Evolutionary conservation across 176 grass and related monocot species (phyloP), one percentile per base, ranked within the genome.

Genomic region (Dactylis glomerata): DNA sequence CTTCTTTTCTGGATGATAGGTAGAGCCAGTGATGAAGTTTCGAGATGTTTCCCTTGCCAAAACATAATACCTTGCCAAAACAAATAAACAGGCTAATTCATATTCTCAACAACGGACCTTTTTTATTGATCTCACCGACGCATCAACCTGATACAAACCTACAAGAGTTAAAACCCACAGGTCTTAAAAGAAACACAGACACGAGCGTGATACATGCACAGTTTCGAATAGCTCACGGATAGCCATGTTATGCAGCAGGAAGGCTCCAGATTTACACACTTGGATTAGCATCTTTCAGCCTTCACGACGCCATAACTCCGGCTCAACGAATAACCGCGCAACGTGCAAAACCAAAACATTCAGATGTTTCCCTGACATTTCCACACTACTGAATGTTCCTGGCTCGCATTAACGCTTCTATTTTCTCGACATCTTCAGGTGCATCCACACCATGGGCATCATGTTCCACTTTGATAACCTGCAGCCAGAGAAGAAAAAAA

Each of bases 391-490:
- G 79, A 23, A 98, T 98, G 72, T 92, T 95, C 84, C 87, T 94
- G 7, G 86, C 86, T 82, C 81, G 86, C 89, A 98, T 96, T 58
- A 94, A 46, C 58, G 86, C 64, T 94, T 99, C 96, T 40, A 99
- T 95, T 85, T 98, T 98, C 61, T 86, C 45, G 2, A 98, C 51
- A 5, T 98, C 96, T 38, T 95, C 96, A 26, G 96, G 96, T 6
- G 89, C 84, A 78, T 98, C 93, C 52, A 98, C 96, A 34, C 96
- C 96, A 86, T 98, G 93, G 4, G 93, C 96, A 89, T 99, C 96
- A 55, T 99, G 93, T 17, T 99, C 88, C 70, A 96, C 96, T 91
- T 99, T 99, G 77, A 99, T 96, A 70, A 99, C 96, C 96, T 99
- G 59, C 62, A 82, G 52, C 27, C 32, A 82, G 27, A 8, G 31